Evolutionary conservation across 805 yeast genomes (phyloP).

Genomic region (Starmerella khaoyaiensis): DNA sequence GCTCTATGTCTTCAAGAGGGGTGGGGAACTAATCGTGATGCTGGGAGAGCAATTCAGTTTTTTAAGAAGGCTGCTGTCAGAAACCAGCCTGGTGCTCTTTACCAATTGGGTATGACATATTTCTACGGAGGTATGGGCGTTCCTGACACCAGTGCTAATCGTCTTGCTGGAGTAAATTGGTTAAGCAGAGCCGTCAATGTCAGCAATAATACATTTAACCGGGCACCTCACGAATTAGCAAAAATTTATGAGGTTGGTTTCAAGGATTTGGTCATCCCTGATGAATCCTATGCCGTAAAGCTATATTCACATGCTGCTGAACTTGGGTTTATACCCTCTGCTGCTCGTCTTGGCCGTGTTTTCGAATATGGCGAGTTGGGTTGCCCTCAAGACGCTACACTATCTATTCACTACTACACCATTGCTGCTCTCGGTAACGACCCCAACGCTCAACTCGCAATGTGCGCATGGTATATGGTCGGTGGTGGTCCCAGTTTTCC

Average conservation of each 20-base stretch:
- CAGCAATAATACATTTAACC: constrained; percentile 72
- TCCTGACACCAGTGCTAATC: constrained; percentile 46
- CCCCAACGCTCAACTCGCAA: constrained; percentile 75
- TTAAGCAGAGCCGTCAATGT: constrained; percentile 70
- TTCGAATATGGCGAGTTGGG: constrained; percentile 63
- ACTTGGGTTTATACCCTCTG: constrained; percentile 70
- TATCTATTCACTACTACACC: constrained; percentile 85
- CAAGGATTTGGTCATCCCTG: constrained; percentile 74
- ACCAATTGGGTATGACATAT: constrained; percentile 75
- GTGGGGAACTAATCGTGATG: constrained; percentile 78
- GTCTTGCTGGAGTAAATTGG: constrained; percentile 88
- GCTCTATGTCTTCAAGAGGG: constrained; percentile 91
- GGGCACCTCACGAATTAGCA: constrained; percentile 91
- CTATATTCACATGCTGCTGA: constrained; percentile 80
- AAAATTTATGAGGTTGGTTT: constrained; percentile 74
- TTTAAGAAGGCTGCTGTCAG: constrained; percentile 76
- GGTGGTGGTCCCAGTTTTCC: constrained; percentile 79
- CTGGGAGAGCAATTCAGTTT: constrained; percentile 72
- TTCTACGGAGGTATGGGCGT: constrained; percentile 79
- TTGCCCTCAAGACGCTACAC: constrained; percentile 65
- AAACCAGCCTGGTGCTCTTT: constrained; percentile 96
- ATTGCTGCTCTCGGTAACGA: constrained; percentile 84
- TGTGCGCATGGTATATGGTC: constrained; percentile 93
- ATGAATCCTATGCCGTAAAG: constrained; percentile 70
- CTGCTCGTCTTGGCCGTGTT: constrained; percentile 63